A percentile compares a stretch with the other conserved stretches of the same genome.
Conservation (phyloP, 129 eudicot genomes). For the Flaveria ramosissima region DNA sequence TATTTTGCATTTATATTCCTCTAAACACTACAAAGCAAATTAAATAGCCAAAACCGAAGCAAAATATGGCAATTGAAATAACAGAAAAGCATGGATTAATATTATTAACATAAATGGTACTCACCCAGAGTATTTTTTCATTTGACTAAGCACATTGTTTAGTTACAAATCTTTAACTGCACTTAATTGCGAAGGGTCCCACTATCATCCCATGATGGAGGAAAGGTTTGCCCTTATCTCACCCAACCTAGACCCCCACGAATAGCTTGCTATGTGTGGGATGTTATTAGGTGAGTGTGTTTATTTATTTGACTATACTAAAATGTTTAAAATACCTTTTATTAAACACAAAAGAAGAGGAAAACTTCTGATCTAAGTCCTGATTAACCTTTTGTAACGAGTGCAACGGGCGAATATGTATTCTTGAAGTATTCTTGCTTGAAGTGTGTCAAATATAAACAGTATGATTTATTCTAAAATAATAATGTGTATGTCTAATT, state of each 20-base stretch:
- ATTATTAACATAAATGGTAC: slow-evolving; percentile 19
- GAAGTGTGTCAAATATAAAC: background rate
- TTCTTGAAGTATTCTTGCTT: background rate
- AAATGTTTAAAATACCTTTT: slow-evolving; percentile 7
- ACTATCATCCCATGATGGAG: too few species aligned
- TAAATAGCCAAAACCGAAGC: background rate
- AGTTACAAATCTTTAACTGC: background rate
- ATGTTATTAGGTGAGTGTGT: too few species aligned
- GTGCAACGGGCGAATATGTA: background rate
- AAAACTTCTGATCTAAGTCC: background rate
- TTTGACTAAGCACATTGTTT: slow-evolving; percentile 12
- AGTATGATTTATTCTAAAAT: background rate
- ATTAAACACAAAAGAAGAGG: background rate
- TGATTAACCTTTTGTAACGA: background rate
- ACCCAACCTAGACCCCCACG: too few species aligned
- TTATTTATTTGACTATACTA: too few species aligned
- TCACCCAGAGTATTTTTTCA: background rate
- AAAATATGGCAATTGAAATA: slow-evolving; percentile 5
- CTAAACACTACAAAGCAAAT: slow-evolving; percentile 10
- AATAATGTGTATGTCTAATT: background rate
- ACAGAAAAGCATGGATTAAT: slow-evolving; percentile 13
- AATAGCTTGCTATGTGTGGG: too few species aligned
- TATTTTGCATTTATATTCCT: slow-evolving; percentile 11
- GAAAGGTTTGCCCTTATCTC: too few species aligned
- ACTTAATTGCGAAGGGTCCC: too few species aligned